phyloP scores from a whole-genome alignment of 495 filamentous ascomycete species.

The Neurospora tetrasperma region DNA sequence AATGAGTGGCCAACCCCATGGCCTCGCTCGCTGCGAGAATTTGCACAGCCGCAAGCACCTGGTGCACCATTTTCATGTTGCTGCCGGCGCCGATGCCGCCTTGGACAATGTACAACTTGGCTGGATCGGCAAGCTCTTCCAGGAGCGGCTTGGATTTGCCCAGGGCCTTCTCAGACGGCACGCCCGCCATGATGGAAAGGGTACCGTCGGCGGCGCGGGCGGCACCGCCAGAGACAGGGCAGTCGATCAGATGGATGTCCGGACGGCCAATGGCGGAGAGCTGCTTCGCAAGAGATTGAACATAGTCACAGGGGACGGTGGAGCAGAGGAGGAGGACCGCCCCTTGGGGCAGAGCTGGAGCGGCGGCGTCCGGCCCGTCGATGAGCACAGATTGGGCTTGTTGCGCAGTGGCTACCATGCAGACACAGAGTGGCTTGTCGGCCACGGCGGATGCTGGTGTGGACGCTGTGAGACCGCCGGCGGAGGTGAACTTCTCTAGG shows the following conservation, averaged over 20 bases:
- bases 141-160: constrained; percentile 50
- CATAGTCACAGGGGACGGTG: constrained; percentile 61
- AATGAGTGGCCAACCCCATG: constrained; percentile 58
- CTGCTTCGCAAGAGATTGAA: constrained; percentile 46
- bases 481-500: constrained; percentile 56
- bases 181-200: constrained; percentile 73
- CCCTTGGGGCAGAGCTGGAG: constrained; percentile 43
- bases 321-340: constrained; percentile 62
- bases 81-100: constrained; percentile 70
- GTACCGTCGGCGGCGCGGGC: constrained; percentile 64
- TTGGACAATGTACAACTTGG: constrained; percentile 61
- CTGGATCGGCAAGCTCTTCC: constrained; percentile 46
- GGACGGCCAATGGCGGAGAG: constrained; percentile 42
- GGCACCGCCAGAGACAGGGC: constrained; percentile 70
- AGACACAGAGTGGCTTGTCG: constrained; percentile 52
- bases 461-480: constrained; percentile 51
- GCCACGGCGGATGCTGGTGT: constrained; percentile 55
- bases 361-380: constrained; percentile 46
- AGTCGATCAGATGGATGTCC: constrained; percentile 62
- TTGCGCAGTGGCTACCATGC: constrained; percentile 69
- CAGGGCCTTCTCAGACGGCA: constrained; percentile 40
- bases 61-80: constrained; percentile 83
- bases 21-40: constrained; percentile 65
- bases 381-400: constrained; percentile 61
- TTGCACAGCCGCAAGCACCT: constrained; percentile 68